These are phyloP conservation scores for Borovskyia barvae DNA, from an alignment of 208 protist species.

Conservation along the genomic window DNA sequence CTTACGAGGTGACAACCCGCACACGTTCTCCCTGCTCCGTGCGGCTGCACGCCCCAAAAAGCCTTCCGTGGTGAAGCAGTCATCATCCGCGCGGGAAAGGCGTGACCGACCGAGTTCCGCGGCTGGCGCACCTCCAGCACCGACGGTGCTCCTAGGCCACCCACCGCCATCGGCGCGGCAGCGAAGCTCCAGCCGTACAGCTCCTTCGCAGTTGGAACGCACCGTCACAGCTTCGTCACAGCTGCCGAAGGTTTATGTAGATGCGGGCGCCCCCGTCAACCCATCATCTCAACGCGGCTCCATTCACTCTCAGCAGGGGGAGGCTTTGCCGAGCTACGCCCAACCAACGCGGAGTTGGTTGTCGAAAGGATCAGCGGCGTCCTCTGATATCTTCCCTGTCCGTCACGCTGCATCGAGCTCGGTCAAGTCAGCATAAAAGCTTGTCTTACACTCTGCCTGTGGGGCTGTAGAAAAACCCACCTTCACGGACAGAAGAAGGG, in stretches of 20 bases:
- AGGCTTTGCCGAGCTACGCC: conserved; percentile 54
- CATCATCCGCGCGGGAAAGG: not conserved
- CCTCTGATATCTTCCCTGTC: conserved; percentile 23
- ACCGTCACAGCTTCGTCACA: conserved; percentile 6
- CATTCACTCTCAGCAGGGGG: not conserved
- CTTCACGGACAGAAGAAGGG: no score
- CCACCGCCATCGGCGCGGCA: not conserved
- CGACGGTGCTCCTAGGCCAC: conserved; percentile 6
- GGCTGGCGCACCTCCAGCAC: not conserved
- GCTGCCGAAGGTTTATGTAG: not conserved
- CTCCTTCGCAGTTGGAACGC: not conserved
- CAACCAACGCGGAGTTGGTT: conserved; percentile 76
- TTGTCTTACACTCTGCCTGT: no score
- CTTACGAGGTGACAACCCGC: conserved; percentile 13
- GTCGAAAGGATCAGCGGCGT: conserved; percentile 41
- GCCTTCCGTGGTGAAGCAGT: not conserved
- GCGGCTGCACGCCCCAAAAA: not conserved
- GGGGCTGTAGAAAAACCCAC: no score
- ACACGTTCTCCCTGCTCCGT: conserved; percentile 13
- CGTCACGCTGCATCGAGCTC: not conserved
- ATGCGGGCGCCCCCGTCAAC: not conserved
- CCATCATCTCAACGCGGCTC: not conserved
- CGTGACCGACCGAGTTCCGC: not conserved
- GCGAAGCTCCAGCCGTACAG: not conserved
- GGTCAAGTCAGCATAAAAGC: not conserved